Conservation (phyloP, 306 rosid genomes). For the Delonix regia region DNA sequence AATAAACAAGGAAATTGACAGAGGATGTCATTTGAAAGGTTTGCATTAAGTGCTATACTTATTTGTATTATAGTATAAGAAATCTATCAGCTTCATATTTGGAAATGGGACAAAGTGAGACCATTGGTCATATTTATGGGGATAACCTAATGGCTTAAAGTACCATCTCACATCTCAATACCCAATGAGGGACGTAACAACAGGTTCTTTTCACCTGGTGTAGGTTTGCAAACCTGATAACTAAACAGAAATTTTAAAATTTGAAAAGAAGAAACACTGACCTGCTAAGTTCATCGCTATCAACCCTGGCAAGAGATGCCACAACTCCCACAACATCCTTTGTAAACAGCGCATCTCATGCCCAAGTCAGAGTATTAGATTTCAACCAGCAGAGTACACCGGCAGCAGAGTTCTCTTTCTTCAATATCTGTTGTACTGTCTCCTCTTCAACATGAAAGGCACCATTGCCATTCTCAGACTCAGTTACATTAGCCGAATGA, state of each 20-base stretch:
- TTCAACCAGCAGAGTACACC: slow-evolving; percentile 63
- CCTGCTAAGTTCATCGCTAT: slow-evolving; percentile 71
- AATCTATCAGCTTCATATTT: slow-evolving; percentile 17
- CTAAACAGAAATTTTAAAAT: slow-evolving; percentile 6
- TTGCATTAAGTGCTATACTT: background rate
- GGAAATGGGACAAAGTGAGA: slow-evolving; percentile 12
- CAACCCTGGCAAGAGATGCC: slow-evolving; percentile 77
- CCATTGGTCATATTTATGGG: background rate
- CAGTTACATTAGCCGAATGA: slow-evolving; percentile 45
- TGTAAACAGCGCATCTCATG: slow-evolving; percentile 52
- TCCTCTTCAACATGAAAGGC: slow-evolving; percentile 57
- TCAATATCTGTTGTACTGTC: slow-evolving; percentile 58
- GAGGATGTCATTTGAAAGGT: background rate
- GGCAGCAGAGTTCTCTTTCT: slow-evolving; percentile 75
- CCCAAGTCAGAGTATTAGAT: slow-evolving; percentile 44
- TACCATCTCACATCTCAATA: background rate
- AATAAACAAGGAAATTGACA: slow-evolving; percentile 10
- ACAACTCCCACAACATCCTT: slow-evolving; percentile 82
- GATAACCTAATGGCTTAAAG: background rate
- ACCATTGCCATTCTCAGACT: slow-evolving; percentile 45
- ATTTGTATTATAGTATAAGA: background rate
- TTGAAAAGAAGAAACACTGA: slow-evolving; percentile 18
- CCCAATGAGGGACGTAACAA: background rate
- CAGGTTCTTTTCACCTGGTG: background rate
- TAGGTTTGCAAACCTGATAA: background rate